A percentile compares a stretch with the other conserved stretches of the same genome.
Conservation (phyloP, 305 asterid species). For the Ajuga reptans region DNA sequence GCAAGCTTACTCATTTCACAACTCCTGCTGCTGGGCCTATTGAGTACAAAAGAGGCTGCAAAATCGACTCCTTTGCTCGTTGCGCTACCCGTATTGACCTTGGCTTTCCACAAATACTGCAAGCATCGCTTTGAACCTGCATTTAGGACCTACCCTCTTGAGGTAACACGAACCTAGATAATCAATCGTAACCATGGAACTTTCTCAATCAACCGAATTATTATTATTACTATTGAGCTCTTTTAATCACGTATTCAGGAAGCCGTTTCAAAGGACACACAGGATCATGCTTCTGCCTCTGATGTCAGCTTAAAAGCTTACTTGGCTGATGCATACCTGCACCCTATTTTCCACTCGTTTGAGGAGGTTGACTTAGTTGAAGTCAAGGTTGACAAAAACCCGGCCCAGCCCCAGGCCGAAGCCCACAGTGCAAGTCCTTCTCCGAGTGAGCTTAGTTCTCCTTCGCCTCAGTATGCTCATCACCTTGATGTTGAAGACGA, state of each 20-base stretch:
- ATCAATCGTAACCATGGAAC: not conserved
- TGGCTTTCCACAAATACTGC: conserved; percentile 82
- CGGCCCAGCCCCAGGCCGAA: not conserved
- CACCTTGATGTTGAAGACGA: conserved; percentile 23
- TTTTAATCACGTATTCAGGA: conserved; percentile 43
- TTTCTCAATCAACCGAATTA: not conserved
- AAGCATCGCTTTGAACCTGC: conserved; percentile 94
- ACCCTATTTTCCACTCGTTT: conserved; percentile 82
- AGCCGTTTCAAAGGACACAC: conserved; percentile 71
- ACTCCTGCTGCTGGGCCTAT: conserved; percentile 69
- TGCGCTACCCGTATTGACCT: conserved; percentile 60
- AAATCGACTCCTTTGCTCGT: conserved; percentile 78
- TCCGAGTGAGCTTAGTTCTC: conserved; percentile 42
- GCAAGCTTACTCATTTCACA: conserved; percentile 88
- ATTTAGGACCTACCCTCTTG: conserved; percentile 81
- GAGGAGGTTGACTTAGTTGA: conserved; percentile 68
- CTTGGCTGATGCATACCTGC: conserved; percentile 86
- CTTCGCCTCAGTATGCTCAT: conserved; percentile 36
- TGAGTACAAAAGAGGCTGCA: conserved; percentile 81
- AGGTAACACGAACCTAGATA: conserved; percentile 39
- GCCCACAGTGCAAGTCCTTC: conserved; percentile 25
- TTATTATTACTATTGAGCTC: not conserved
- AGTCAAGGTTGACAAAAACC: conserved; percentile 46
- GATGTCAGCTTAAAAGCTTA: conserved; percentile 48
- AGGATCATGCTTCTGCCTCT: conserved; percentile 44